Evolutionary conservation across 495 filamentous ascomycete species (phyloP).

Genomic region (Lophiotrema nucula): DNA sequence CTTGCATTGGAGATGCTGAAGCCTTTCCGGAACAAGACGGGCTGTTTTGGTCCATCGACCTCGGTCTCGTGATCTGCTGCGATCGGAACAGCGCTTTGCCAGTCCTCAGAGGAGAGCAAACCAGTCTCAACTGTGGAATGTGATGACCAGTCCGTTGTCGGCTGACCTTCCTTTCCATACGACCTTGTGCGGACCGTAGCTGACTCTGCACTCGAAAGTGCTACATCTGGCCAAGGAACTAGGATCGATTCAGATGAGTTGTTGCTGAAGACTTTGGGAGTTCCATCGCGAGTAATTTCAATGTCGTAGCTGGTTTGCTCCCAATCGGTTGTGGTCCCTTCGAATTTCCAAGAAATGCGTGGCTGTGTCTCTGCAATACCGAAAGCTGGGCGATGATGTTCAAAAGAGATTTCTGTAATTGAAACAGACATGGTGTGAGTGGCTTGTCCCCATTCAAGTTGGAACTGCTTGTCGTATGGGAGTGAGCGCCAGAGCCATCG

Average conservation of each 20-base stretch:
- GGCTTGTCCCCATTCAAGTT: too few relatives aligned
- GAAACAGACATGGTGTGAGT: slow-evolving; percentile 14
- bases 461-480: too few relatives aligned
- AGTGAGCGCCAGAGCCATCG: too few relatives aligned
- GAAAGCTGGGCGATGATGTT: slow-evolving; percentile 6
- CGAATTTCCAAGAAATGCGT: slow-evolving; percentile 13
- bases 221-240: slow-evolving; percentile 13
- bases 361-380: slow-evolving; percentile 12
- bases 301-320: slow-evolving; percentile 13
- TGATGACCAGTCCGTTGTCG: slow-evolving; percentile 10
- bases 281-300: slow-evolving; percentile 10
- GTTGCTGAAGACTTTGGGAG: slow-evolving; percentile 4
- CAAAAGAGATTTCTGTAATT: slow-evolving; percentile 6
- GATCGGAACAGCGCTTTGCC: slow-evolving; percentile 2
- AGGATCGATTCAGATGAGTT: slow-evolving; percentile 15
- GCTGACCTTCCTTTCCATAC: slow-evolving; percentile 6
- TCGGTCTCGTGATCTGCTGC: slow-evolving; percentile 1
- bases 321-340: slow-evolving; percentile 5
- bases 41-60: slow-evolving; percentile 3
- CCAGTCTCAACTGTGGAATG: background rate
- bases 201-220: slow-evolving; percentile 1
- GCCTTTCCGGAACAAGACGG: slow-evolving; percentile 3
- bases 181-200: background rate
- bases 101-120: background rate
- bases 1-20: background rate